A percentile compares a stretch with the other conserved stretches of the same genome.
Evolutionary conservation across 2,329 filamentous ascomycete genomes (phyloP).

Genomic region (Xylaria arbuscula): DNA sequence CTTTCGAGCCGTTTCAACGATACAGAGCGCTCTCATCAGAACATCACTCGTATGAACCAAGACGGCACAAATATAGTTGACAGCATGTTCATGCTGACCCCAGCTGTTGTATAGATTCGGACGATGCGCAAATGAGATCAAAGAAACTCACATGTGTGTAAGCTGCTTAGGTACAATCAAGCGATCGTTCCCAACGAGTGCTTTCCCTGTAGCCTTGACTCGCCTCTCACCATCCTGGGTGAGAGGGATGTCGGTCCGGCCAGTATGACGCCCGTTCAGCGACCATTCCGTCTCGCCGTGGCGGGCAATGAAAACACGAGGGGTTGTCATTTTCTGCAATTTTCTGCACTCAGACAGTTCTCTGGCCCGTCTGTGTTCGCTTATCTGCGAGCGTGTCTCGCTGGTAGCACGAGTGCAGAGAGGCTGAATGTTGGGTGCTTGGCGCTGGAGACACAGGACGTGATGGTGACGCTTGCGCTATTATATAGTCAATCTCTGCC

Average conservation of each 20-base stretch:
- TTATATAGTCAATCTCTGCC: neutral
- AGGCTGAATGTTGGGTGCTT: constrained; percentile 9
- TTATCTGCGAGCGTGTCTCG: neutral
- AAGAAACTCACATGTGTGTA: constrained; percentile 76
- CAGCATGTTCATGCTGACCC: neutral
- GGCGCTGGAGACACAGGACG: constrained; percentile 2
- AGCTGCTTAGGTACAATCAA: constrained; percentile 86
- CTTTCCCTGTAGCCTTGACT: constrained; percentile 80
- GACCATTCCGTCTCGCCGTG: constrained; percentile 98
- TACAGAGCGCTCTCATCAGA: neutral
- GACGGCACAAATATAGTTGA: neutral
- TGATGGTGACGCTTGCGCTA: neutral
- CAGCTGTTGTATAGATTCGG: neutral
- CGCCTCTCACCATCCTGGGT: constrained; percentile 84
- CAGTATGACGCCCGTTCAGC: constrained; percentile 85
- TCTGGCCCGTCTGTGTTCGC: neutral
- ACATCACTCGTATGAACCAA: neutral
- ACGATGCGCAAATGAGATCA: neutral
- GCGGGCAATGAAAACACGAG: constrained; percentile 83
- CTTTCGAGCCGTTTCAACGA: neutral
- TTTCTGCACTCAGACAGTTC: neutral
- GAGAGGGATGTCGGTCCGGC: constrained; percentile 85
- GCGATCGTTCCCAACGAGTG: constrained; percentile 84
- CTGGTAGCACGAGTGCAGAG: neutral
- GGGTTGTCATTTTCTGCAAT: constrained; percentile 63